A percentile compares a stretch with the other conserved stretches of the same genome.
Evolutionary conservation across 2,329 filamentous ascomycete species (phyloP).

Genomic region (Aspergillus ochraceoroseus): DNA sequence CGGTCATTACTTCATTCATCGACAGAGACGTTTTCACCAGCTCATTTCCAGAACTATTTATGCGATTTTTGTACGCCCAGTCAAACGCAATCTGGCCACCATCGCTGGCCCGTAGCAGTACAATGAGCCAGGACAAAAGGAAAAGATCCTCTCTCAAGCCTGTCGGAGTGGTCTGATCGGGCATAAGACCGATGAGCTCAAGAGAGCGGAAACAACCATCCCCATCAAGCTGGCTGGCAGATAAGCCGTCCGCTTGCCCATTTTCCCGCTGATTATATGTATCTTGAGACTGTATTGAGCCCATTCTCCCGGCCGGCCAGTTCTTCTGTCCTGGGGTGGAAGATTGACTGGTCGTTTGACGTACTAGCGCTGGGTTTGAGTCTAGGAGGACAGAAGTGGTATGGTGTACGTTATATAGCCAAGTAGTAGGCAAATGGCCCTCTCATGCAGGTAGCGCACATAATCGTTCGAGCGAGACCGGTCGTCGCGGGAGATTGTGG

Average conservation of each 20-base stretch:
- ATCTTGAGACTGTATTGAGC: not conserved
- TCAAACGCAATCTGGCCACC: slow-evolving; percentile 37
- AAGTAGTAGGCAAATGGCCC: too few species aligned
- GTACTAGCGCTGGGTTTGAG: too few species aligned
- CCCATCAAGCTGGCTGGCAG: slow-evolving; percentile 6
- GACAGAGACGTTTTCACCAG: slow-evolving; percentile 22
- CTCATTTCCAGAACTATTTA: slow-evolving; percentile 17
- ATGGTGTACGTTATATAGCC: too few species aligned
- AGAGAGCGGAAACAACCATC: slow-evolving; percentile 23
- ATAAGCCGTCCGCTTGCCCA: too few species aligned
- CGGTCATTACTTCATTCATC: slow-evolving; percentile 33
- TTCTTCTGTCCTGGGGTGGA: too few species aligned
- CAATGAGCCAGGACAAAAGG: slow-evolving; percentile 45
- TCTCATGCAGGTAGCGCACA: too few species aligned
- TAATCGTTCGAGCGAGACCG: too few species aligned
- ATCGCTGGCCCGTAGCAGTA: slow-evolving; percentile 44
- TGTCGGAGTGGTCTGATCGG: slow-evolving; percentile 29
- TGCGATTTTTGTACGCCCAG: slow-evolving; percentile 34
- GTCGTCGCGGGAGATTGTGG: too few species aligned
- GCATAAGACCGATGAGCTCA: slow-evolving; percentile 28
- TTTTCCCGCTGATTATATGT: slow-evolving; percentile 12
- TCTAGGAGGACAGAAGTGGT: too few species aligned
- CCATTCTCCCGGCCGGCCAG: too few species aligned
- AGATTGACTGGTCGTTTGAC: too few species aligned
- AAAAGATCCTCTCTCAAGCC: slow-evolving; percentile 42